A percentile compares a stretch with the other conserved stretches of the same genome.
phyloP scores from a whole-genome alignment of 1,139 yeast genomes.

The Pichia sp. region DNA sequence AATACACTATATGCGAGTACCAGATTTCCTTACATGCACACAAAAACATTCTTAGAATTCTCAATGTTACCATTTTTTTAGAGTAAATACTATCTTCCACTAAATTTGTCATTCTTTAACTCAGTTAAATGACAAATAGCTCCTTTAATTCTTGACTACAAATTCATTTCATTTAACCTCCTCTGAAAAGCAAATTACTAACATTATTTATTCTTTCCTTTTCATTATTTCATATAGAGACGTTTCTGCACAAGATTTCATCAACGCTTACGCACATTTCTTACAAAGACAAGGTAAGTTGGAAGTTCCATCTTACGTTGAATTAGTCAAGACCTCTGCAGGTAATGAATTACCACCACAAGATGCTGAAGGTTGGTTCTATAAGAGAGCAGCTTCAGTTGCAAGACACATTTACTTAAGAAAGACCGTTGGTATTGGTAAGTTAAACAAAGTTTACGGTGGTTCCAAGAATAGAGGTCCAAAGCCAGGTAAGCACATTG shows the following conservation, averaged over 20 bases:
- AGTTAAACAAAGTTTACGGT: constrained; percentile 98
- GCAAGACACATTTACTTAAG: constrained; percentile 99
- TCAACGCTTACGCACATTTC: constrained; percentile 99
- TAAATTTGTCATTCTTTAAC: too few relatives aligned
- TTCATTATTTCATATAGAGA: constrained; percentile 53
- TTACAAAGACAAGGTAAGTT: constrained; percentile 99
- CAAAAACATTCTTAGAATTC: too few relatives aligned
- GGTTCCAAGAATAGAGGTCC: constrained; percentile 99
- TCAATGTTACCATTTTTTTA: too few relatives aligned
- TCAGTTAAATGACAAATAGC: too few relatives aligned
- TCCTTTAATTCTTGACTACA: too few relatives aligned
- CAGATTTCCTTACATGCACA: too few relatives aligned
- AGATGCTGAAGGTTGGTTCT: constrained; percentile 99
- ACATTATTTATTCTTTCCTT: constrained; percentile 5
- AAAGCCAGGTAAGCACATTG: constrained; percentile 98
- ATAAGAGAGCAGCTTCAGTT: constrained; percentile 99
- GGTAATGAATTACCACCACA: constrained; percentile 99
- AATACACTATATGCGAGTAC: too few relatives aligned
- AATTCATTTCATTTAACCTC: too few relatives aligned
- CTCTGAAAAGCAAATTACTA: constrained; percentile 13
- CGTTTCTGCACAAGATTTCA: constrained; percentile 99
- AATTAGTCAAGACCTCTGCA: constrained; percentile 97
- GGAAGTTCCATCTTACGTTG: constrained; percentile 99
- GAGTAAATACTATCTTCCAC: too few relatives aligned
- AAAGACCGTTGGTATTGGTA: constrained; percentile 99